Evolutionary conservation across 2,329 filamentous ascomycete species (phyloP), one percentile per base, ranked within the genome.

Genomic region (Escovopsis sp.): DNA sequence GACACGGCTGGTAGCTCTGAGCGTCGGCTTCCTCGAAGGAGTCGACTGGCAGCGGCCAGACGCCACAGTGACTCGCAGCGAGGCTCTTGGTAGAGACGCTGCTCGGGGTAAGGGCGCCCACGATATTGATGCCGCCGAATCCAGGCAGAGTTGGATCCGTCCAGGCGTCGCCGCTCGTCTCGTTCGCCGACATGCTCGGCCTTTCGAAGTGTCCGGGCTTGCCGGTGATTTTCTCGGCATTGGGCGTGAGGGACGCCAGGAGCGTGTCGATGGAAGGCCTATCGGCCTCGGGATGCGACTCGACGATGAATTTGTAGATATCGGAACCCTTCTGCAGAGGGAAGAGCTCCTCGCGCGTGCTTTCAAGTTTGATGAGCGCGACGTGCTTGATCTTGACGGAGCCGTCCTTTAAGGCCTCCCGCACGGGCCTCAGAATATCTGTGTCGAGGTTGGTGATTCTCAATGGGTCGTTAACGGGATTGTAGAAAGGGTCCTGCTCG

Each of bases 81-180:
- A 64, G 32, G 35, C 58, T 62, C 43, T 65, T 65, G 26, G 61
- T 46, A 0, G 61, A 63, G 26, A 62, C 61, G 0, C 57, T 63
- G 11, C 54, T 54, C 0, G 58, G 51, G 0, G 62, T 63, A 30
- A 57, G 53, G 3, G 53, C 60, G 19, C 54, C 57, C 8, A 54
- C 57, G 18, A 50, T 50, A 21, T 52, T 60, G 35, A 64, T 46
- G 5, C 62, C 61, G 17, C 62, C 61, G 1, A 31, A 31, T 7
- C 28, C 28, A 5, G 7, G 4, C 17, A 4, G 28, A 12, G 38
- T 41, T 19, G 30, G 32, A 19, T 45, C 43, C 15, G 42, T 18
- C 45, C 45, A 48, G 9, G 21, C 11, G 7, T 25, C 21, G 8
- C 7, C 21, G 11, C 4, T 25, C 7, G 21, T 25, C 21, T 25